Conservation (phyloP, 441 rosid genomes). For the Raphanus hybrid region DNA sequence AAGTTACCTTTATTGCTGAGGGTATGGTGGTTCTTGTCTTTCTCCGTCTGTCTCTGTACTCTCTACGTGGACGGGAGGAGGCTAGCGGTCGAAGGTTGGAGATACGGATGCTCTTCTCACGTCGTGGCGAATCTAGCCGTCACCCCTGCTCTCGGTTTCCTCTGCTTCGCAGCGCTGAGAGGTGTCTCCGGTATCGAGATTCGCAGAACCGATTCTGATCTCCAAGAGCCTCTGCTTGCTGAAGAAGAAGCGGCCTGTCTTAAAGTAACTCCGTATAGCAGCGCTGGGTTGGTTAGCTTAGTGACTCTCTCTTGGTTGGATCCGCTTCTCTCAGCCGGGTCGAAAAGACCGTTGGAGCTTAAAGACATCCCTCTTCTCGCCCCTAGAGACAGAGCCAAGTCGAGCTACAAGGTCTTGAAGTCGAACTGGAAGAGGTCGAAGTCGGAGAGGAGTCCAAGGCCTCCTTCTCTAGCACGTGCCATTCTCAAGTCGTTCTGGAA, state of each 20-base stretch:
- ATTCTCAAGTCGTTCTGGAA: conserved; percentile 92
- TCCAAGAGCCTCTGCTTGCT: conserved; percentile 68
- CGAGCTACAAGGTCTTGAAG: conserved; percentile 82
- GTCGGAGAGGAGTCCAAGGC: conserved; percentile 67
- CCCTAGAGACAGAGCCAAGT: conserved; percentile 82
- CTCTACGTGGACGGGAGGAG: conserved; percentile 76
- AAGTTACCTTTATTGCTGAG: conserved; percentile 84
- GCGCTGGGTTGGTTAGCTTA: conserved; percentile 80
- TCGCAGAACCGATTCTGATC: conserved; percentile 60
- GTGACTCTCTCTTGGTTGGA: conserved; percentile 96
- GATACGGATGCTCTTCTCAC: conserved; percentile 60
- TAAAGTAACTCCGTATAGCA: conserved; percentile 77
- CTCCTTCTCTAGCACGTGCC: conserved; percentile 90
- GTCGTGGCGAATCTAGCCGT: conserved; percentile 75
- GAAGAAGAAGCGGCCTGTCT: conserved; percentile 77
- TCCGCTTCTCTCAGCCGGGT: conserved; percentile 91
- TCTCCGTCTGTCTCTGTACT: conserved; percentile 68
- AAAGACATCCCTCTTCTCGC: conserved; percentile 98
- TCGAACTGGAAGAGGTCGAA: conserved; percentile 91
- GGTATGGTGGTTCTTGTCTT: conserved; percentile 87
- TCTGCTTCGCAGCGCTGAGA: conserved; percentile 71
- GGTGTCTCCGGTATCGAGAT: conserved; percentile 80
- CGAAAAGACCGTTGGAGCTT: conserved; percentile 97
- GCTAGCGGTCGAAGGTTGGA: conserved; percentile 58
- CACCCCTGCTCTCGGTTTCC: conserved; percentile 89